Base-by-base conservation (phyloP, 1,284 basidiomycete species). In the Cronartium ribicola region DNA sequence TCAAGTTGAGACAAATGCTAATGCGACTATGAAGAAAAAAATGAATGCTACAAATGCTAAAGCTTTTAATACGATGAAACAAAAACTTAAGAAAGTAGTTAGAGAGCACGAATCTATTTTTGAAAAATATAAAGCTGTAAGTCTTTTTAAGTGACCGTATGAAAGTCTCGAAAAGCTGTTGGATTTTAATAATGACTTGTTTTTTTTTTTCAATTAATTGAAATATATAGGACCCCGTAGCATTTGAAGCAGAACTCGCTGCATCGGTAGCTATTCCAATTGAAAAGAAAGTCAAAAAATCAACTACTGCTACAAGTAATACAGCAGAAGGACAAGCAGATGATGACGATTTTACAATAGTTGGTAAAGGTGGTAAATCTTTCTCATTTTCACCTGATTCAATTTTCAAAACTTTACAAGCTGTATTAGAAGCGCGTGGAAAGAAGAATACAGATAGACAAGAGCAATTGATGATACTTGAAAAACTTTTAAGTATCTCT, bases 11-110 rank as follows among this genome's bases (percentile, higher is more conserved):
- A 88, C 92, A 3, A 83, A 92, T 61, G 85, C 89, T 36, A 90
- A 94, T 82, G 95, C 95, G 87, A 88, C 77, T 77, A 83, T 90
- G 3, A 89, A 89, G 83, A 97, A 97, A 84, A 98, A 98, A 85
- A 93, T 96, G 90, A 95, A 95, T 79, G 91, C 93, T 0, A 90
- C 87, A 77, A 95, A 95, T 80, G 91, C 93, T 64, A 94, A 92
- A 81, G 94, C 94, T 0, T 86, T 98, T 79, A 98, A 94, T 78
- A 90, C 90, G 37, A 92, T 97, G 88, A 97, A 94, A 84, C 94
- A 98, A 83, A 98, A 95, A 82, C 85, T 98, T 76, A 94, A 91
- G 83, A 98, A 95, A 84, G 86, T 89, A 41, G 80, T 85, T 76
- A 96, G 94, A 83, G 96, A 98, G 81, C 87, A 92, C 80, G 96